Conservation (phyloP, 768 basidiomycete genomes). For the Suillus occidentalis region DNA sequence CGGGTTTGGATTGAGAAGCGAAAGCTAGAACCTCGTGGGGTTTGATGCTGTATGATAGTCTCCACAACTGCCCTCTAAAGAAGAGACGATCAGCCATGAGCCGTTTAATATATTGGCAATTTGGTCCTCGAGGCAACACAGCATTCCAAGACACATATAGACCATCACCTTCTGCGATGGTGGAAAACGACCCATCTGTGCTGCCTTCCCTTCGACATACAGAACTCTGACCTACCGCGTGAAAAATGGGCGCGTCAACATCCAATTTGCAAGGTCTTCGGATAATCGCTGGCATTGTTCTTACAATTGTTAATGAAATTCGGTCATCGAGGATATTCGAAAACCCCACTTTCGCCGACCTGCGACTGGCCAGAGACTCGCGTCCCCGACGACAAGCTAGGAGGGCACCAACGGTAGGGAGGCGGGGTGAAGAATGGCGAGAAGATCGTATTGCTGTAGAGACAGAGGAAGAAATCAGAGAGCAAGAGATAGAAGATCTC, state of each 20-base stretch:
- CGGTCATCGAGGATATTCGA: not conserved
- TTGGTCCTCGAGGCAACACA: not conserved
- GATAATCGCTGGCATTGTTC: not conserved
- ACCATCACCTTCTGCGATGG: not conserved
- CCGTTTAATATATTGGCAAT: not conserved
- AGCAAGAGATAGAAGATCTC: not conserved
- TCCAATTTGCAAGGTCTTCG: not conserved
- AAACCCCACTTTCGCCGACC: not conserved
- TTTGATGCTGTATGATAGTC: not conserved
- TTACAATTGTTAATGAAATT: not conserved
- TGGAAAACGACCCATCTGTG: not conserved
- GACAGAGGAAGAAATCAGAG: not conserved
- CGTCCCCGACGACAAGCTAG: not conserved
- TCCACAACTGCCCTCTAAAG: slow-evolving; percentile 2
- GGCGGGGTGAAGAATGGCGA: not conserved
- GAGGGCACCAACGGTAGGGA: no score
- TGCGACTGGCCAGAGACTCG: not conserved
- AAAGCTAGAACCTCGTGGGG: not conserved
- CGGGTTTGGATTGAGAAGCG: not conserved
- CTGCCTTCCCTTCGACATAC: not conserved
- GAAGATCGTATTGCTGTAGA: not conserved
- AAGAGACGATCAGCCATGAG: slow-evolving; percentile 7
- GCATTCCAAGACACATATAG: not conserved
- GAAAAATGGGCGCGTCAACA: slow-evolving; percentile 1
- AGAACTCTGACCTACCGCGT: not conserved